Conservation (phyloP, 345 rosid genomes). For the Eutrema japonicum region DNA sequence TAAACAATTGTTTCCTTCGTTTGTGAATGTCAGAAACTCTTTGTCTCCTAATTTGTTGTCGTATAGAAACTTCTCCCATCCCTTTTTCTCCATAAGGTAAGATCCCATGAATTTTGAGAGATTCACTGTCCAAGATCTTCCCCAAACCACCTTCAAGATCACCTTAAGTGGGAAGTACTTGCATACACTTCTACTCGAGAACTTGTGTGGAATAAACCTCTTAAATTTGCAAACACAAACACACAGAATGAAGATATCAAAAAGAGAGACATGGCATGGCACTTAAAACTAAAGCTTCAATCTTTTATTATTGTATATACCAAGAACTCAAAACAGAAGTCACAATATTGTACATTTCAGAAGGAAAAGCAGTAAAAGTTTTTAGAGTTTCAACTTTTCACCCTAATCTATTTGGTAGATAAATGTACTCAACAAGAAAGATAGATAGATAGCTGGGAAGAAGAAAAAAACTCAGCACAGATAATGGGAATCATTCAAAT, state of each 20-base stretch:
- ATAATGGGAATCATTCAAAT: neutral
- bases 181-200: neutral
- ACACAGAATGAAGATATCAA: neutral
- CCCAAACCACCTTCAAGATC: constrained; percentile 16
- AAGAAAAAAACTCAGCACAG: too few species aligned
- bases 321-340: neutral
- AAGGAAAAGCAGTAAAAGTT: neutral
- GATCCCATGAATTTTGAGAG: constrained; percentile 12
- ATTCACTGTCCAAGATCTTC: constrained; percentile 14
- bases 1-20: constrained; percentile 18
- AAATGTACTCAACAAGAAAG: neutral
- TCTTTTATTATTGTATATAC: too few species aligned
- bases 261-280: neutral
- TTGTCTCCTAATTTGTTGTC: constrained; percentile 15
- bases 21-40: constrained; percentile 25
- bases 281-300: neutral
- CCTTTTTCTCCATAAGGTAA: constrained; percentile 18
- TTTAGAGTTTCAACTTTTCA: neutral
- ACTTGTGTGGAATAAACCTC: constrained; percentile 12
- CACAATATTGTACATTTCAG: neutral
- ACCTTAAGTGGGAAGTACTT: constrained; percentile 3
- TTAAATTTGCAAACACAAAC: neutral
- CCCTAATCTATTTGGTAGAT: neutral
- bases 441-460: too few species aligned
- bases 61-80: constrained; percentile 21